Percentiles rank a stretch among this genome's conserved stretches.
phyloP scores from a whole-genome alignment of 495 filamentous ascomycete species.

The Neurospora sp. region DNA sequence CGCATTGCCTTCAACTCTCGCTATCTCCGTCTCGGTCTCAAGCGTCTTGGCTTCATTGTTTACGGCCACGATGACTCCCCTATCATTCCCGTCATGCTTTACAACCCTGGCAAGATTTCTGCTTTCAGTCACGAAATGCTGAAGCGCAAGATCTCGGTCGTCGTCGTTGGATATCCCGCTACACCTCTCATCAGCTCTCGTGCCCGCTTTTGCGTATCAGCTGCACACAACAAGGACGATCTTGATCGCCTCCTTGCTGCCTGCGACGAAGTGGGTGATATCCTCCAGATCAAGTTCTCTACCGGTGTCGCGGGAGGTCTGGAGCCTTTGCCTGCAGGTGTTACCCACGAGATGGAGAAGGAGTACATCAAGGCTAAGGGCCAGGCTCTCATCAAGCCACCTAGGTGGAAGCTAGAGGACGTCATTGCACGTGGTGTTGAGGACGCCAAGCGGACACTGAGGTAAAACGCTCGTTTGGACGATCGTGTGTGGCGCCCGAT shows the following conservation, averaged over 20 bases:
- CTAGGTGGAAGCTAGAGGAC: slow-evolving; percentile 74
- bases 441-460: slow-evolving; percentile 63
- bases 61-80: slow-evolving; percentile 96
- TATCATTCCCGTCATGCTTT: slow-evolving; percentile 87
- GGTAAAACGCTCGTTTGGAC: slow-evolving; percentile 27
- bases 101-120: slow-evolving; percentile 95
- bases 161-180: slow-evolving; percentile 94
- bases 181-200: slow-evolving; percentile 93
- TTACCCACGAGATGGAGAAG: slow-evolving; percentile 59
- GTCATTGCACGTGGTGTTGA: slow-evolving; percentile 68
- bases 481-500: not conserved
- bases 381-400: slow-evolving; percentile 47
- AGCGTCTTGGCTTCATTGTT: slow-evolving; percentile 92
- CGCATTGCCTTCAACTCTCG: slow-evolving; percentile 97
- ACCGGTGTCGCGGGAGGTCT: slow-evolving; percentile 86
- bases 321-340: slow-evolving; percentile 57
- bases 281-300: slow-evolving; percentile 91
- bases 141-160: slow-evolving; percentile 93
- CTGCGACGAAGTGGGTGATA: slow-evolving; percentile 86
- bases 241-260: slow-evolving; percentile 82
- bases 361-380: slow-evolving; percentile 53
- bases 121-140: slow-evolving; percentile 99
- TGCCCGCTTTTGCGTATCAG: slow-evolving; percentile 89
- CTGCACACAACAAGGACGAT: slow-evolving; percentile 96
- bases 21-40: slow-evolving; percentile 91